A percentile compares a stretch with the other conserved stretches of the same genome.
Evolutionary conservation across 2,329 filamentous ascomycete species (phyloP).

Genomic region (Alternaria brassicae): DNA sequence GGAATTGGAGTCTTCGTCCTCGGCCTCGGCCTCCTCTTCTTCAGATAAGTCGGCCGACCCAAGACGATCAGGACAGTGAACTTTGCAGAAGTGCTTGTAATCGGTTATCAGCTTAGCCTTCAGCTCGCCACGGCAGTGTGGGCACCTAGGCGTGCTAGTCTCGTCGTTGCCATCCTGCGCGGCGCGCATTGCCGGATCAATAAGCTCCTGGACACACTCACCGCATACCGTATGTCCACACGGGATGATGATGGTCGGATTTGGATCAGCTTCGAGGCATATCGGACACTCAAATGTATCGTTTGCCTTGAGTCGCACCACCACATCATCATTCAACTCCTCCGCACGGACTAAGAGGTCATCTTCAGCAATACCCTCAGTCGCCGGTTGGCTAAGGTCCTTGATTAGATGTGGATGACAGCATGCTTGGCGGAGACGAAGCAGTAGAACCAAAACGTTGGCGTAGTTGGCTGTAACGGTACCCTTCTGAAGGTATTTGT

Average conservation of each 20-base stretch:
- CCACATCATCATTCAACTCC: slow-evolving; percentile 64
- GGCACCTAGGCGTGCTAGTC: slow-evolving; percentile 70
- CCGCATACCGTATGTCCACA: slow-evolving; percentile 83
- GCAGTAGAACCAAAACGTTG: slow-evolving; percentile 77
- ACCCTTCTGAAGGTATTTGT: slow-evolving; percentile 73
- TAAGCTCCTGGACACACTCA: slow-evolving; percentile 76
- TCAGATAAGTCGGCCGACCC: slow-evolving; percentile 34
- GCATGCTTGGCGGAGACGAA: slow-evolving; percentile 81
- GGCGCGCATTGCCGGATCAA: slow-evolving; percentile 61
- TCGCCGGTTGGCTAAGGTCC: slow-evolving; percentile 71
- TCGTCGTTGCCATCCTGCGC: slow-evolving; percentile 58
- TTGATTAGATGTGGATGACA: slow-evolving; percentile 77
- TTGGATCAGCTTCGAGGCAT: slow-evolving; percentile 77
- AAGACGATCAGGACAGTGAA: slow-evolving; percentile 67
- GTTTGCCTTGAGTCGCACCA: slow-evolving; percentile 68
- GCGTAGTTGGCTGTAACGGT: slow-evolving; percentile 75
- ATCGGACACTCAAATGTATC: slow-evolving; percentile 79
- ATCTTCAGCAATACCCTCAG: slow-evolving; percentile 61
- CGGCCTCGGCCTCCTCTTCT: slow-evolving; percentile 34
- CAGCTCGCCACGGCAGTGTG: slow-evolving; percentile 74
- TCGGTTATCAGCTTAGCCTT: slow-evolving; percentile 75
- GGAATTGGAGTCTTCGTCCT: slow-evolving; percentile 40
- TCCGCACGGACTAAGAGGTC: slow-evolving; percentile 70
- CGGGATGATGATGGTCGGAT: slow-evolving; percentile 79
- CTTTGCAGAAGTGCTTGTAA: slow-evolving; percentile 74